Evolutionary conservation across 371 early-diverging fungal genomes (phyloP), one percentile per base, ranked within the genome.

Genomic region (Zychaea mexicana): DNA sequence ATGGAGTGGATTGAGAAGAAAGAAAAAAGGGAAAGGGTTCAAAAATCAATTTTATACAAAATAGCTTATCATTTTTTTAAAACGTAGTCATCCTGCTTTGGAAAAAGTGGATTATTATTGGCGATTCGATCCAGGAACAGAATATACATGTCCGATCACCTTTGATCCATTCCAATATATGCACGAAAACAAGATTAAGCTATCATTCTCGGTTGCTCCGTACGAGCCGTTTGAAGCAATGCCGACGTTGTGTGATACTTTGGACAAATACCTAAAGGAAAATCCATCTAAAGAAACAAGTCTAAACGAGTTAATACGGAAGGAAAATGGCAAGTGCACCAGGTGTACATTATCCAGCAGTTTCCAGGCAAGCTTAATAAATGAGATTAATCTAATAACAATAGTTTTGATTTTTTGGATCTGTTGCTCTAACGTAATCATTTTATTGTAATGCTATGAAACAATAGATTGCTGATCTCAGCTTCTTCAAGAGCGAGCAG

Each of bases 261-360:
- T 88, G 21, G 67, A 80, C 36, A 66, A 83, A 30, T 90, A 79
- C 60, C 74, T 78, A 28, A 56, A 74, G 46, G 56, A 77, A 21
- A 69, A 88, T 64, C 69, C 79, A 39, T 10, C 67, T 2, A 59
- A 67, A 19, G 36, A 42, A 4, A 42, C 42, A 4, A 15, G n/a
- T 42, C n/a, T 65, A 22, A 55, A 21, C 19, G 28, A 5, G 49
- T 60, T 24, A 45, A 68, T 13, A 30, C 58, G 4, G 55, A 64
- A 12, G 46, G 62, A 12, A 36, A 74, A 7, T 73, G 79, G 76
- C 49, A 67, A 73, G 2, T 87, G 84, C 58, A 87, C 87, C 57
- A 77, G 85, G 21, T 93, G 94, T 73, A 92, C 94, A 67, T 93
- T 94, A 61, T 94, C 94, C 93, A 74, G 69, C 52, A 76, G 76